Base-by-base conservation (phyloP, 2,329 filamentous ascomycete species). In the Fusarium euwallaceae region DNA sequence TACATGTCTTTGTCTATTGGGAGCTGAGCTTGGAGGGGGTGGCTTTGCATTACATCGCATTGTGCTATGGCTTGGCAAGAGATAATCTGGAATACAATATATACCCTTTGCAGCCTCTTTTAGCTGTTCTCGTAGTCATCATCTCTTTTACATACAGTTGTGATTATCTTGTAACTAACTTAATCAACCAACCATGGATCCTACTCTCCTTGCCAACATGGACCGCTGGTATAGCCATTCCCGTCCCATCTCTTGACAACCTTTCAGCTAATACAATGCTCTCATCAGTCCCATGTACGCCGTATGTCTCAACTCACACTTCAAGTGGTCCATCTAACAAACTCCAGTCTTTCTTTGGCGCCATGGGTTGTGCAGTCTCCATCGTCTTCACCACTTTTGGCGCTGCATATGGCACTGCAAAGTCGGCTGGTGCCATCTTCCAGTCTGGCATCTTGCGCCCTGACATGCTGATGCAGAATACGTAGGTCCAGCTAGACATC, bases 381-480 rank as follows among this genome's bases (percentile, higher is more conserved):
- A 88, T 89, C 69, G 83, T 88, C 79, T 86, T 89, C 82, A 87
- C 86, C 76, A 88, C 86, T 78, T 80, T 89, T 58, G 87, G 85
- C 61, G 84, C 85, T 61, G 81, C 84, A 60, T 86, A 86, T 73
- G 85, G 85, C 61, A 86, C 84, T 39, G 84, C 84, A 64, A 85
- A 85, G 72, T 85, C 84, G 56, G 75, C 82, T 56, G 80, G 81
- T 39, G 85, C 84, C 64, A 86, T 87, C 75, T 86, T 86, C 76
- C 78, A 84, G 27, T 80, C 81, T 29, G 85, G 85, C 65, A 80
- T 87, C 76, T 78, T 86, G 64, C 84, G 84, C 4, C 86, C 86
- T 7, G 84, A 86, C 4, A 82, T 82, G 61, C 77, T 87, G 66
- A 84, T 85, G 81, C 84, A 86, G 75, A 85, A 84, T 69, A 85